Base-by-base conservation (phyloP, 1,284 basidiomycete genomes). In the Rhodotorula sp. region DNA sequence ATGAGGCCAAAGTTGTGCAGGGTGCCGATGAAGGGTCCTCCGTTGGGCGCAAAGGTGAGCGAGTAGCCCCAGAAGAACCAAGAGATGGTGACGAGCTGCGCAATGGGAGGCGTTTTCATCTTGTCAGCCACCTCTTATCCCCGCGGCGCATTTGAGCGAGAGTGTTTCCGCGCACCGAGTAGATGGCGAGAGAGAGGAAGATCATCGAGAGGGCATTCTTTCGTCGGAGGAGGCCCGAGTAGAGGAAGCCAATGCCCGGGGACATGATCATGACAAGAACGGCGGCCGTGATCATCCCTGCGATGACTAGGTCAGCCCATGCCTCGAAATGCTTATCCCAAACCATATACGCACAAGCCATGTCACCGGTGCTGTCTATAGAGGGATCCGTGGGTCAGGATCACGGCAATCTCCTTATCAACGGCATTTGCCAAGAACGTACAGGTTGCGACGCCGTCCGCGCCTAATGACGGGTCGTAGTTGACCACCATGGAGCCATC, bases 121-220 rank as follows among this genome's bases (percentile, higher is more conserved):
- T 5, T 43, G 20, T 21, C 51, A 29, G 46, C n/a, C 14, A 8
- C 3, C 8, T 43, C 39, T 43, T 43, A 1, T 7, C 47, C 43
- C 43, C 58, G 21, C 12, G 16, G 14, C 14, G 15, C 14, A 60
- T 29, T 18, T 15, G 54, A 16, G n/a, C 5, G 0, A 3, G 62
- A 48, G n/a, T 6, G 3, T 5, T 14, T 4, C 29, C 29, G 29
- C 89, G 89, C 66, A 92, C 86, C 0, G 87, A 89, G 52, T 93
- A 81, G 20, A 88, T 87, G 80, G 89, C 88, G 85, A 97, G 87
- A 62, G 87, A 88, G 34, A 93, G 84, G 83, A 89, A 93, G 60
- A 98, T 89, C 92, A 96, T 94, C 29, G 90, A 92, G 14, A 97
- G 85, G 0, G 94, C 95, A 78, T 95, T 97, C 83, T 75, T 75